Evolutionary conservation across 306 rosid genomes (phyloP).

Genomic region (Alnus rubra): DNA sequence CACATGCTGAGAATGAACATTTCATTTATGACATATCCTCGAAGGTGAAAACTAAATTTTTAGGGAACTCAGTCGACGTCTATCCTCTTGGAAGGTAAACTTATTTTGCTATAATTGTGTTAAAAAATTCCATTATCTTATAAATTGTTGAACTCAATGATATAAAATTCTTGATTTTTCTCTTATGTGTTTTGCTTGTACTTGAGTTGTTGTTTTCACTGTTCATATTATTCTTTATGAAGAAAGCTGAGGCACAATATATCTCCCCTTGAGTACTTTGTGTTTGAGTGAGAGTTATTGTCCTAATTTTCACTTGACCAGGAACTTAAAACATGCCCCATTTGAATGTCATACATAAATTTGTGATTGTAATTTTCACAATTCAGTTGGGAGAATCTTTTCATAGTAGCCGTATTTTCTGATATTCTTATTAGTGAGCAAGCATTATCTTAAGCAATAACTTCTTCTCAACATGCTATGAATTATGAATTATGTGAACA

Average conservation of each 20-base stretch:
- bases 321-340: not conserved
- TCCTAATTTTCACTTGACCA: not conserved
- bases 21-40: conserved; percentile 86
- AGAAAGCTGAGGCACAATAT: not conserved
- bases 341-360: not conserved
- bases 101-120: not conserved
- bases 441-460: not conserved
- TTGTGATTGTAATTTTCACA: conserved; percentile 6
- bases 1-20: conserved; percentile 92
- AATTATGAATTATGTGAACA: not conserved
- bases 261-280: not conserved
- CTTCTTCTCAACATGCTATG: not conserved
- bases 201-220: not conserved
- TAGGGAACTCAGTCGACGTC: conserved; percentile 81
- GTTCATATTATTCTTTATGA: conserved; percentile 1
- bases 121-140: not conserved
- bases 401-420: not conserved
- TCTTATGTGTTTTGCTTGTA: not conserved
- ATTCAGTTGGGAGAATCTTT: conserved; percentile 5
- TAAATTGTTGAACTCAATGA: conserved; percentile 5
- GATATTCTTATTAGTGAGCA: not conserved
- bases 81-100: conserved; percentile 93
- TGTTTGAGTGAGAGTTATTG: conserved; percentile 5
- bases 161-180: not conserved
- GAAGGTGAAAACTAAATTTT: conserved; percentile 86